These are phyloP conservation scores for Daldinia sp. DNA, from an alignment of 2,329 filamentous ascomycete genomes.

Conservation along the genomic window DNA sequence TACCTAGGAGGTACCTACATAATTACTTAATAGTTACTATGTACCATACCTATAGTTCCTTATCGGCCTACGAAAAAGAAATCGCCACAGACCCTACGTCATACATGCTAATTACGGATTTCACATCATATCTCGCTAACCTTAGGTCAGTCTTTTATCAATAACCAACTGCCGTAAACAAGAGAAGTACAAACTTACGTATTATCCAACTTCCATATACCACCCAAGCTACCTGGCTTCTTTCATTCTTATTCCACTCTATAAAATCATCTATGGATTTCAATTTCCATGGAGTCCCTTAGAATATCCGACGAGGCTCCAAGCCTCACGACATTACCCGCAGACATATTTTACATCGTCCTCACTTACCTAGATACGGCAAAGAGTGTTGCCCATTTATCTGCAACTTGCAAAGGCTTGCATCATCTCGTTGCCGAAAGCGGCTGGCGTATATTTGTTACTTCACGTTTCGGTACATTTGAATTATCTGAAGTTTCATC, in stretches of 20 bases:
- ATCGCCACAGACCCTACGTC: slow-evolving; percentile 17
- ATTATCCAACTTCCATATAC: background rate
- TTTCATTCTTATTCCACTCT: no score
- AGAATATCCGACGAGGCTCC: slow-evolving; percentile 32
- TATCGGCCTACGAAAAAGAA: background rate
- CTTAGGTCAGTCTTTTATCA: no score
- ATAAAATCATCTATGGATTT: background rate
- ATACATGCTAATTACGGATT: slow-evolving; percentile 17
- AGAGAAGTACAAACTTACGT: background rate
- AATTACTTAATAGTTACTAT: no score
- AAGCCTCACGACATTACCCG: slow-evolving; percentile 55
- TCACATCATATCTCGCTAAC: background rate
- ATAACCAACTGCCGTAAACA: slow-evolving; percentile 4
- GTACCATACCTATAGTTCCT: no score
- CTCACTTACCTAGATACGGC: slow-evolving; percentile 58
- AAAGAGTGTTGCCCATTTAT: slow-evolving; percentile 55
- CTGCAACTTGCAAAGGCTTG: slow-evolving; percentile 51
- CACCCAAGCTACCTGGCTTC: background rate
- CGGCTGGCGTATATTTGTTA: slow-evolving; percentile 62
- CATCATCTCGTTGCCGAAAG: slow-evolving; percentile 50
- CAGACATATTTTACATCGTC: slow-evolving; percentile 60
- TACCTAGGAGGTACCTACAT: no score
- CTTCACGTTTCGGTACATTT: slow-evolving; percentile 54
- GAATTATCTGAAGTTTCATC: slow-evolving; percentile 42
- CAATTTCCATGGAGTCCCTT: slow-evolving; percentile 25